Percentiles rank a stretch among this genome's conserved stretches.
phyloP scores from a whole-genome alignment of 2,329 filamentous ascomycete species.

The Botrytis cinerea region DNA sequence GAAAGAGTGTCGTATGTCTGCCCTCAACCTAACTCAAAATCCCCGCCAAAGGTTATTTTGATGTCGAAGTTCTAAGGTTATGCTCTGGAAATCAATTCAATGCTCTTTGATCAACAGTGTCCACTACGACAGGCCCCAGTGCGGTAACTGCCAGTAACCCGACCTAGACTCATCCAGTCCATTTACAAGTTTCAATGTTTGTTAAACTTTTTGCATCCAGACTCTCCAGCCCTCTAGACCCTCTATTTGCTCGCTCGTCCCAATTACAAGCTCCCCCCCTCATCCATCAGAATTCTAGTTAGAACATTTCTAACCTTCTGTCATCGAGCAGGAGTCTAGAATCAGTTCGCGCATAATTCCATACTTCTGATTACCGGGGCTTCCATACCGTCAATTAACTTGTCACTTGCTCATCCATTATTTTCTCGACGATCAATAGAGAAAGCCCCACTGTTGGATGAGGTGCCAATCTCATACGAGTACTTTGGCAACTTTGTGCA shows the following conservation, averaged over 20 bases:
- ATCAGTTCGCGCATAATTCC: slow-evolving; percentile 13
- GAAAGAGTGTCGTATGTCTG: background rate
- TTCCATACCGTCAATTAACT: slow-evolving; percentile 10
- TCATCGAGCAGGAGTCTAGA: slow-evolving; percentile 21
- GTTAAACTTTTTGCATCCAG: slow-evolving; percentile 16
- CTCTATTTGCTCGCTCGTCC: slow-evolving; percentile 9
- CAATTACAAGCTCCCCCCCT: background rate
- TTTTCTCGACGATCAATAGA: slow-evolving; percentile 1
- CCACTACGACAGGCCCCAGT: slow-evolving; percentile 3
- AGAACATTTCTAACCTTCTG: slow-evolving; percentile 5
- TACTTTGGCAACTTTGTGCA: slow-evolving; percentile 8
- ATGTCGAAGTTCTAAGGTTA: background rate
- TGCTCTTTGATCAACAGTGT: slow-evolving; percentile 5
- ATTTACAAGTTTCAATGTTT: slow-evolving; percentile 9
- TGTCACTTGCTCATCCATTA: background rate
- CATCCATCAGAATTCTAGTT: background rate
- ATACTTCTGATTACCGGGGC: background rate
- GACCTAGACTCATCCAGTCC: slow-evolving; percentile 1
- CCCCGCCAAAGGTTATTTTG: background rate
- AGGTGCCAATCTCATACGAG: slow-evolving; percentile 5
- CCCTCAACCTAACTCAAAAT: background rate
- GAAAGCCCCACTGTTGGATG: slow-evolving; percentile 7
- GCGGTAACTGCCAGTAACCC: slow-evolving; percentile 2
- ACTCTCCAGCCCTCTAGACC: background rate
- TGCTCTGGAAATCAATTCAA: slow-evolving; percentile 1